A percentile compares a stretch with the other conserved stretches of the same genome.
Conservation (phyloP, 495 filamentous ascomycete genomes). For the Penicillium herquei region DNA sequence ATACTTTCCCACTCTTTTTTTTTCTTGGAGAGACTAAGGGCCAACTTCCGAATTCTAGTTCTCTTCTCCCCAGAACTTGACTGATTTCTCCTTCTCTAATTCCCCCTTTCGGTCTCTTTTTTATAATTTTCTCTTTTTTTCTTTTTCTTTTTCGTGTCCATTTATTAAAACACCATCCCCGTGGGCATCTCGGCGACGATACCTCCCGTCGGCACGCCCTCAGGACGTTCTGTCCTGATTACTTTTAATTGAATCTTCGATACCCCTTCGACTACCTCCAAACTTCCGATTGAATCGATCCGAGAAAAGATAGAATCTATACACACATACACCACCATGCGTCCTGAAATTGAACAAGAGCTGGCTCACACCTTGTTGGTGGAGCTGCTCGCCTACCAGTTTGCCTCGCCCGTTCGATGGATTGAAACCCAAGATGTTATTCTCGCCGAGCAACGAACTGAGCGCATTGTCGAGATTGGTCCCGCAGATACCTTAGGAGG, state of each 20-base stretch:
- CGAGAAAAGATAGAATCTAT: background rate
- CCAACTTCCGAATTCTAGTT: background rate
- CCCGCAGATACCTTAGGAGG: slow-evolving; percentile 97
- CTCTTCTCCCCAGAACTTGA: slow-evolving; percentile 3
- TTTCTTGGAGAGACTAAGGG: slow-evolving; percentile 4
- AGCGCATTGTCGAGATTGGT: slow-evolving; percentile 96
- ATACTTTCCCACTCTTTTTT: slow-evolving; percentile 35
- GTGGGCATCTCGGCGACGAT: slow-evolving; percentile 16
- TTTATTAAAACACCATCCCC: slow-evolving; percentile 1
- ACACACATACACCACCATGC: slow-evolving; percentile 62
- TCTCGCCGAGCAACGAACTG: slow-evolving; percentile 89
- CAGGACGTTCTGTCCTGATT: slow-evolving; percentile 11
- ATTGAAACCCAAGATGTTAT: slow-evolving; percentile 99
- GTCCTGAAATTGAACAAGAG: slow-evolving; percentile 98
- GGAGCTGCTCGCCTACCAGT: slow-evolving; percentile 98
- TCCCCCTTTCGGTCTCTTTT: slow-evolving; percentile 3
- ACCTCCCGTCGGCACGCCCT: slow-evolving; percentile 11
- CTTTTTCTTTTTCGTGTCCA: slow-evolving; percentile 8
- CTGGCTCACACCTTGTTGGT: slow-evolving; percentile 95
- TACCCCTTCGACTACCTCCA: slow-evolving; percentile 6
- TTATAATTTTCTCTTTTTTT: slow-evolving; percentile 10
- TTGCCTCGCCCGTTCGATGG: slow-evolving; percentile 97
- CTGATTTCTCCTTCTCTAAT: slow-evolving; percentile 1
- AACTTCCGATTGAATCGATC: background rate
- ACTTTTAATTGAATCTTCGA: slow-evolving; percentile 10